Conservation (phyloP, 306 rosid species). For the Cicer arietinum region DNA sequence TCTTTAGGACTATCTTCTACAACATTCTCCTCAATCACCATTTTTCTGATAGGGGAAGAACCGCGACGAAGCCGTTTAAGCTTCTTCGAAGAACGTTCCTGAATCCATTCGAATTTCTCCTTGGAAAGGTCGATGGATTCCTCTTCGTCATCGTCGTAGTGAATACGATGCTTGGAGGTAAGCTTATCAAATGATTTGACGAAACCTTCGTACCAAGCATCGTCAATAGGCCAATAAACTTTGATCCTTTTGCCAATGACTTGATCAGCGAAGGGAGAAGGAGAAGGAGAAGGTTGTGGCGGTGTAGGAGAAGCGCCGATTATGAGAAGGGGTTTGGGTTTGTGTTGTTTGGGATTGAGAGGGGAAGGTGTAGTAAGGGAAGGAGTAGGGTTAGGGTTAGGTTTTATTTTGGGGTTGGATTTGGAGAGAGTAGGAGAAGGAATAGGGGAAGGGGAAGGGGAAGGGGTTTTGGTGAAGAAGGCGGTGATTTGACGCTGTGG, state of each 20-base stretch:
- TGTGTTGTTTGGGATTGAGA: constrained; percentile 60
- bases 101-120: constrained; percentile 78
- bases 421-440: constrained; percentile 46
- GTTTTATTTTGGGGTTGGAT: constrained; percentile 40
- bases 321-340: constrained; percentile 61
- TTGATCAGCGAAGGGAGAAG: constrained; percentile 51
- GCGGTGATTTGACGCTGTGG: constrained; percentile 89
- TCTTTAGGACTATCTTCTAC: constrained; percentile 38
- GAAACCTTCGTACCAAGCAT: constrained; percentile 80
- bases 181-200: constrained; percentile 59
- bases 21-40: constrained; percentile 46
- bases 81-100: constrained; percentile 48
- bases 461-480: constrained; percentile 71
- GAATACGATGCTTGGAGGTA: constrained; percentile 62
- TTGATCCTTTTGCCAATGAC: constrained; percentile 71
- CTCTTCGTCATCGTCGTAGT: constrained; percentile 80
- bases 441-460: constrained; percentile 44
- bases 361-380: constrained; percentile 66
- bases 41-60: constrained; percentile 22
- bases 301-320: constrained; percentile 49
- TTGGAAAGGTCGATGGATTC: constrained; percentile 59
- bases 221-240: constrained; percentile 84
- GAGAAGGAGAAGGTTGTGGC: constrained; percentile 37
- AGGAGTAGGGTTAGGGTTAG: constrained; percentile 42
- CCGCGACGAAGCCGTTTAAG: constrained; percentile 56